A percentile compares a stretch with the other conserved stretches of the same genome.
Evolutionary conservation across 2,329 filamentous ascomycete species (phyloP).

Genomic region (Aspergillus sp.): DNA sequence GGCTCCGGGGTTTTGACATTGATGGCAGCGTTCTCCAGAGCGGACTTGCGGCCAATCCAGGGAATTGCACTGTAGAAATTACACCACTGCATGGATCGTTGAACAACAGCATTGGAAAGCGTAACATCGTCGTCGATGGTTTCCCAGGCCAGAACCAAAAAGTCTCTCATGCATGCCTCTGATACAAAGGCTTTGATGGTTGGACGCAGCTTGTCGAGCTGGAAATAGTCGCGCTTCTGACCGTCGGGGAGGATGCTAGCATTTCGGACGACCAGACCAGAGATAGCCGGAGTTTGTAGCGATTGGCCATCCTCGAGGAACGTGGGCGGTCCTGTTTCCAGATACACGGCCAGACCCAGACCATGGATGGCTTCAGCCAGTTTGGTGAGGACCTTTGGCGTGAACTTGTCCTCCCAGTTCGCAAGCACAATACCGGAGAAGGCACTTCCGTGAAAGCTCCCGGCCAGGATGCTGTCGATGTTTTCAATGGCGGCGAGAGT

Average conservation of each 20-base stretch:
- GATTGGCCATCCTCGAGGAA: slow-evolving; percentile 42
- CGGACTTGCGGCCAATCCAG: slow-evolving; percentile 45
- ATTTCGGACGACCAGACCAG: slow-evolving; percentile 45
- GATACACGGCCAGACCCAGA: slow-evolving; percentile 45
- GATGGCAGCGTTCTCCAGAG: slow-evolving; percentile 38
- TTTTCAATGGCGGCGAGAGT: slow-evolving; percentile 30
- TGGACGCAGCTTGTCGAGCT: slow-evolving; percentile 43
- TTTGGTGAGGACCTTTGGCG: slow-evolving; percentile 29
- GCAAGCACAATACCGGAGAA: slow-evolving; percentile 48
- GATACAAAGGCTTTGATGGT: slow-evolving; percentile 50
- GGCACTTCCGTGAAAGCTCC: slow-evolving; percentile 26
- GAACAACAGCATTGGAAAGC: slow-evolving; percentile 45
- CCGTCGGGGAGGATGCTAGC: slow-evolving; percentile 45
- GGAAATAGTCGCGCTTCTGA: slow-evolving; percentile 48
- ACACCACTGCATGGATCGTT: slow-evolving; percentile 49
- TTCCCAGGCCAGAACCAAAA: slow-evolving; percentile 49
- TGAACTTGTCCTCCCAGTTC: slow-evolving; percentile 42
- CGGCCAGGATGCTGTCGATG: slow-evolving; percentile 30
- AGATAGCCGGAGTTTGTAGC: slow-evolving; percentile 37
- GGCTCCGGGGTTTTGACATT: slow-evolving; percentile 40
- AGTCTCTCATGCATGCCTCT: slow-evolving; percentile 48
- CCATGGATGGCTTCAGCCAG: slow-evolving; percentile 36
- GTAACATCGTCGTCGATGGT: slow-evolving; percentile 43
- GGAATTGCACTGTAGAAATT: slow-evolving; percentile 49
- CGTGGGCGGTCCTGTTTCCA: slow-evolving; percentile 44